Evolutionary conservation across 371 early-diverging fungal genomes (phyloP).

Genomic region (Thermomucor indicae-seudaticae): DNA sequence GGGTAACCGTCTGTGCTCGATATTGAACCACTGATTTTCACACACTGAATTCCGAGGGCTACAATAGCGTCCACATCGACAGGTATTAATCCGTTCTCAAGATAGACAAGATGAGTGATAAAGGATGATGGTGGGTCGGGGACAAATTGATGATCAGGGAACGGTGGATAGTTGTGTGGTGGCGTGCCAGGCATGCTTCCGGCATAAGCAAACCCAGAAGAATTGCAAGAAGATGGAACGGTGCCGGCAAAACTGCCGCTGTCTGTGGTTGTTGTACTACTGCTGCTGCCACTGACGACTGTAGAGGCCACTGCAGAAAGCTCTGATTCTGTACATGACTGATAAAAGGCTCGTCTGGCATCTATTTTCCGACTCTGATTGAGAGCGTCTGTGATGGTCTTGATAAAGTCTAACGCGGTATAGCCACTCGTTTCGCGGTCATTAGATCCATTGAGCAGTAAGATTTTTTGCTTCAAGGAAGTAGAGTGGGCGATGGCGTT

Average conservation of each 20-base stretch:
- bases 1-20: conserved; percentile 5
- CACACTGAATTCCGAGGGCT: conserved; percentile 58
- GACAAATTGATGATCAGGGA: conserved; percentile 32
- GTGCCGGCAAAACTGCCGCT: not conserved
- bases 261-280: conserved; percentile 1
- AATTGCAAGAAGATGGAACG: too few species aligned
- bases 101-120: conserved; percentile 66
- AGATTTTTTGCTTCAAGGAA: conserved; percentile 54
- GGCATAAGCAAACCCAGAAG: too few species aligned
- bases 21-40: conserved; percentile 20
- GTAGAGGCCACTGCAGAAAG: conserved; percentile 4
- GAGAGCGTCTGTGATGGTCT: conserved; percentile 62
- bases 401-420: conserved; percentile 68
- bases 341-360: conserved; percentile 38
- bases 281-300: not conserved
- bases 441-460: conserved; percentile 65
- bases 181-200: conserved; percentile 15
- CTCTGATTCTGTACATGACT: conserved; percentile 12
- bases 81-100: conserved; percentile 44
- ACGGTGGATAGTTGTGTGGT: conserved; percentile 24
- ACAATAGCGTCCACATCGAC: conserved; percentile 57
- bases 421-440: conserved; percentile 71
- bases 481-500: conserved; percentile 54
- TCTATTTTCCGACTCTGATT: conserved; percentile 54
- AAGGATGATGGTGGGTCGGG: conserved; percentile 52